These are phyloP conservation scores for Cicer judaicum DNA, from an alignment of 306 rosid genomes.

Conservation along the genomic window DNA sequence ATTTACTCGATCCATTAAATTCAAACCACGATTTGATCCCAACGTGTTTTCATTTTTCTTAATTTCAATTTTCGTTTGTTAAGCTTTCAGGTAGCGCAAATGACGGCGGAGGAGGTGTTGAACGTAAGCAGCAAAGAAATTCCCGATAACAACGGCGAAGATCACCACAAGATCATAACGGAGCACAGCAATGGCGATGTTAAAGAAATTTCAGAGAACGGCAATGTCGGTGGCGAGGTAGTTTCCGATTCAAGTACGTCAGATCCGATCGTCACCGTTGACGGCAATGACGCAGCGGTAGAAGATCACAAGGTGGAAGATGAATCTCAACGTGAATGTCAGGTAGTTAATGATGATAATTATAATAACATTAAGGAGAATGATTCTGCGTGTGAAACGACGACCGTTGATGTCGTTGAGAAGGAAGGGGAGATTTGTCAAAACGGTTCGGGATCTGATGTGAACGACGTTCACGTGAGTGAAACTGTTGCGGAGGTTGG, in stretches of 20 bases:
- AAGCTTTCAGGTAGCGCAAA: slow-evolving; percentile 43
- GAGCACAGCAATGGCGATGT: slow-evolving; percentile 33
- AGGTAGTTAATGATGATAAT: background rate
- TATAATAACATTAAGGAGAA: background rate
- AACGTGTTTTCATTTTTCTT: background rate
- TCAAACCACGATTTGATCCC: slow-evolving; percentile 20
- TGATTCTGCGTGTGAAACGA: slow-evolving; percentile 7
- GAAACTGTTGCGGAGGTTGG: background rate
- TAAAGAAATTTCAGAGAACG: background rate
- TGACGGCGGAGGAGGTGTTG: slow-evolving; percentile 65
- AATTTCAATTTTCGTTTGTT: slow-evolving; percentile 28
- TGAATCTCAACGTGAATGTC: slow-evolving; percentile 38
- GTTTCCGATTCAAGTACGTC: slow-evolving; percentile 38
- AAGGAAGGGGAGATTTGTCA: slow-evolving; percentile 30
- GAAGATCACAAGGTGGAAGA: slow-evolving; percentile 37
- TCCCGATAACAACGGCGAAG: slow-evolving; percentile 41
- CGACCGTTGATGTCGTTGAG: slow-evolving; percentile 14
- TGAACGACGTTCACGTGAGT: background rate
- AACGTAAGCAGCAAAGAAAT: slow-evolving; percentile 59
- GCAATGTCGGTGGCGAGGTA: slow-evolving; percentile 39
- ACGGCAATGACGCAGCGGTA: background rate
- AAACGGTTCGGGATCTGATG: slow-evolving; percentile 45
- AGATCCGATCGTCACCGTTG: slow-evolving; percentile 39
- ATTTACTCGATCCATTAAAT: background rate
- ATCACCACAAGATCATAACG: slow-evolving; percentile 43